These are phyloP conservation scores for Geotrichum macrosporum DNA, from an alignment of 1,139 yeast species.

Conservation along the genomic window DNA sequence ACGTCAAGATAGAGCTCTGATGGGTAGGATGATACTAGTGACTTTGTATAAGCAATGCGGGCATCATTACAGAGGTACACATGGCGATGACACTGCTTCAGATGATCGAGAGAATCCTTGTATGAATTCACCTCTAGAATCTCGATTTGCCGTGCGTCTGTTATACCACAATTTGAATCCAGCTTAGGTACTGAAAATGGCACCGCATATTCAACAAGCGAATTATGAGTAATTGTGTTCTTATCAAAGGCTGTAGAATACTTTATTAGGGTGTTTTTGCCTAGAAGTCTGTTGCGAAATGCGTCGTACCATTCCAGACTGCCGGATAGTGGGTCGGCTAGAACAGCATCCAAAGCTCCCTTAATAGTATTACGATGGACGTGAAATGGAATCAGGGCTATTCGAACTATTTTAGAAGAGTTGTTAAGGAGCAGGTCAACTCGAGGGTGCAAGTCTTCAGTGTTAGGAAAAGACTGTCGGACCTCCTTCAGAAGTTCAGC, in stretches of 20 bases:
- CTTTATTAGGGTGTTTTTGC: slow-evolving; percentile 36
- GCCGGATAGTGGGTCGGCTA: slow-evolving; percentile 39
- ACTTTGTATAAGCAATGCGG: slow-evolving; percentile 25
- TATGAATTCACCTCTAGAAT: slow-evolving; percentile 32
- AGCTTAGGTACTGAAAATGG: slow-evolving; percentile 30
- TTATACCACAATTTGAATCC: slow-evolving; percentile 11
- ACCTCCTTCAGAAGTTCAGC: slow-evolving; percentile 5
- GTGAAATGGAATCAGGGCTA: slow-evolving; percentile 34
- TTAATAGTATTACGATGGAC: slow-evolving; percentile 30
- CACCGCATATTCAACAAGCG: slow-evolving; percentile 36
- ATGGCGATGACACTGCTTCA: slow-evolving; percentile 32
- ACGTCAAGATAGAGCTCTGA: slow-evolving; percentile 29
- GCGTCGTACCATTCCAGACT: slow-evolving; percentile 36
- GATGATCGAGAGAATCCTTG: slow-evolving; percentile 34
- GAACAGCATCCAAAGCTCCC: slow-evolving; percentile 33
- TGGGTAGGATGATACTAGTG: slow-evolving; percentile 26
- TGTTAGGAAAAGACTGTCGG: slow-evolving; percentile 13
- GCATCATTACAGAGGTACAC: slow-evolving; percentile 28
- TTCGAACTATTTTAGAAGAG: slow-evolving; percentile 19
- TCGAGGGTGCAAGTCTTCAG: slow-evolving; percentile 26
- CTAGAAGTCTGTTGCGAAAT: slow-evolving; percentile 31
- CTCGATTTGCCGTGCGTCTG: slow-evolving; percentile 4
- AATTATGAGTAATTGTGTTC: slow-evolving; percentile 20
- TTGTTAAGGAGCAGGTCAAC: slow-evolving; percentile 21
- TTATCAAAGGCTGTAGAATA: slow-evolving; percentile 33